Evolutionary conservation across 139 green algal species (phyloP).

Genomic region (Chlorokybus atmophyticus): DNA sequence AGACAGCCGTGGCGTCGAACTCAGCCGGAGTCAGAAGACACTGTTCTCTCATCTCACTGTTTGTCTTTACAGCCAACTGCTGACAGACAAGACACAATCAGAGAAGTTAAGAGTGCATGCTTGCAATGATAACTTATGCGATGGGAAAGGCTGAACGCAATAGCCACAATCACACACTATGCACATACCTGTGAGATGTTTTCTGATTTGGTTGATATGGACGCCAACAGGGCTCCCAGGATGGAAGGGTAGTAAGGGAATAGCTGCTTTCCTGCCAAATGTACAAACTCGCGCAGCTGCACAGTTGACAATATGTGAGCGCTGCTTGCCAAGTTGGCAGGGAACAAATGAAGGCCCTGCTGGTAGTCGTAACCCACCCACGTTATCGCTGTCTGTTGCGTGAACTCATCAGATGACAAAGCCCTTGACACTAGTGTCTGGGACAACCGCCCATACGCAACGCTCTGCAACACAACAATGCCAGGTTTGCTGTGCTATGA

Average conservation of each 20-base stretch:
- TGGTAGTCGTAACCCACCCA: constrained; percentile 49
- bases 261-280: constrained; percentile 41
- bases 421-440: constrained; percentile 25
- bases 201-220: constrained; percentile 45
- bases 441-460: constrained; percentile 25
- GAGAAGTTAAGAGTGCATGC: not conserved
- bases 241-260: constrained; percentile 54
- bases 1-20: constrained; percentile 20
- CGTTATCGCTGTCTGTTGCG: constrained; percentile 59
- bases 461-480: no score
- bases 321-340: no score
- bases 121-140: not conserved
- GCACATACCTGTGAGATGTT: constrained; percentile 18
- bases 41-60: constrained; percentile 17
- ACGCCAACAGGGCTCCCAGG: constrained; percentile 63
- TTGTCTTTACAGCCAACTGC: constrained; percentile 32
- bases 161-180: no score
- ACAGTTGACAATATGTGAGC: no score
- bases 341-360: no score
- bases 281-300: constrained; percentile 51
- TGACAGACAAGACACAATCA: constrained; percentile 11
- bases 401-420: constrained; percentile 50
- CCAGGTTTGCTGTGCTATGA: no score
- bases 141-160: no score
- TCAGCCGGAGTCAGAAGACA: constrained; percentile 7